Base-by-base conservation (phyloP, 2,329 filamentous ascomycete species). In the Colletotrichum tamarilloi region DNA sequence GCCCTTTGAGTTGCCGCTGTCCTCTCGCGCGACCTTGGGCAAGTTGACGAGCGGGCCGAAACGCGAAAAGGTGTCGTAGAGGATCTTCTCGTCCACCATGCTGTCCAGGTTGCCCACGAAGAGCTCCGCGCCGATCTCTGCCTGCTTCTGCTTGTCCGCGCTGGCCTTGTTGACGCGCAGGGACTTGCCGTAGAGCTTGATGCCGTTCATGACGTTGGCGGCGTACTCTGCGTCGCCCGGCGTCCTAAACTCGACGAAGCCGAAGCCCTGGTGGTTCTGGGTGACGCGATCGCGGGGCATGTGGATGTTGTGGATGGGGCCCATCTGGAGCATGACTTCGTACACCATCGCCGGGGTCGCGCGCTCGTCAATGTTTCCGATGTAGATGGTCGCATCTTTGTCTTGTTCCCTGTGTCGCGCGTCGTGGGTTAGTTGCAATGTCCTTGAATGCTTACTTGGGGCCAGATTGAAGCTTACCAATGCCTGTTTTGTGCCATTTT, bases 291-390 rank as follows among this genome's bases (percentile, higher is more conserved):
- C 97, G 87, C 98, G 98, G 68, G 97, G 97, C 81, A 99, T 92
- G 85, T 99, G 97, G 76, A 99, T 96, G 84, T 98, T 98, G 81
- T 97, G 94, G 79, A 99, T 97, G 78, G 96, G 95, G 68, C 97
- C 97, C 82, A 95, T 95, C 86, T 99, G 97, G 68, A 98, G 92
- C 95, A 98, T 98, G 79, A 99, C 89, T 87, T 99, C 97, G 92
- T 97, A 98, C 77, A 99, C 92, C 77, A 98, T 90, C 78, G 93
- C 92, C 81, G 98, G 95, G 59, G 93, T 93, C 76, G 97, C 94
- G 82, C 97, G 95, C 87, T 99, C 97, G 86, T 99, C 97, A 80
- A 99, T 95, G 83, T 98, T 98, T 81, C 97, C 97, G 78, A 98
- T 94, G 84, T 99, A 99, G 82, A 98, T 94, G 55, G 97, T 98